phyloP scores from a whole-genome alignment of 495 filamentous ascomycete species.

The Hamigera avellanea region DNA sequence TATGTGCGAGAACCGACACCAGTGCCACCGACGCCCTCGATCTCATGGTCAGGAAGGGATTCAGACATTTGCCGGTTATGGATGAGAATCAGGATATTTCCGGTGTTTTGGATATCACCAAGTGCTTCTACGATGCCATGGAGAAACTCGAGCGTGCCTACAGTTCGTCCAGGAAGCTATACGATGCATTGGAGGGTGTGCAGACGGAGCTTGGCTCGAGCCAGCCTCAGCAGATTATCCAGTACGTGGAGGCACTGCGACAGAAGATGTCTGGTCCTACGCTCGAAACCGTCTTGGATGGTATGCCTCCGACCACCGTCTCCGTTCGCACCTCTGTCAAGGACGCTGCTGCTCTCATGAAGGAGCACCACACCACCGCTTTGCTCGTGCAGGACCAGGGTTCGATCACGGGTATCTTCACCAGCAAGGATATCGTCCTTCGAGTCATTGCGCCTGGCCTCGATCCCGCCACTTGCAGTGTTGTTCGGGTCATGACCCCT shows the following conservation, averaged over 20 bases:
- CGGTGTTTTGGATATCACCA: slow-evolving; percentile 96
- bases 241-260: slow-evolving; percentile 92
- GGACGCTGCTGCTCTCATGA: slow-evolving; percentile 91
- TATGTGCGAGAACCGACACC: slow-evolving; percentile 94
- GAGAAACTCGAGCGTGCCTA: slow-evolving; percentile 97
- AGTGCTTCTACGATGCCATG: slow-evolving; percentile 99
- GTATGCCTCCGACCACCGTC: slow-evolving; percentile 84
- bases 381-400: slow-evolving; percentile 94
- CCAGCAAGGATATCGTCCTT: slow-evolving; percentile 96
- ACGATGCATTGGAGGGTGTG: slow-evolving; percentile 96
- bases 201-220: slow-evolving; percentile 94
- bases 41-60: slow-evolving; percentile 96
- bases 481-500: slow-evolving; percentile 96
- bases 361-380: slow-evolving; percentile 95
- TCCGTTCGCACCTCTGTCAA: slow-evolving; percentile 92
- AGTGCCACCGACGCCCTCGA: slow-evolving; percentile 96
- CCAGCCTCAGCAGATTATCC: slow-evolving; percentile 96
- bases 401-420: slow-evolving; percentile 97
- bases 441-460: slow-evolving; percentile 95
- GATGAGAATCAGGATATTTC: slow-evolving; percentile 99
- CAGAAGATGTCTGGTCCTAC: slow-evolving; percentile 97
- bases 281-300: slow-evolving; percentile 85
- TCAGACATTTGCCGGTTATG: slow-evolving; percentile 96
- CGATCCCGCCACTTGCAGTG: slow-evolving; percentile 89
- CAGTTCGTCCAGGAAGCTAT: slow-evolving; percentile 87